Evolutionary conservation across 75 land plant species (phyloP).

Genomic region (Azolla pinnata): DNA sequence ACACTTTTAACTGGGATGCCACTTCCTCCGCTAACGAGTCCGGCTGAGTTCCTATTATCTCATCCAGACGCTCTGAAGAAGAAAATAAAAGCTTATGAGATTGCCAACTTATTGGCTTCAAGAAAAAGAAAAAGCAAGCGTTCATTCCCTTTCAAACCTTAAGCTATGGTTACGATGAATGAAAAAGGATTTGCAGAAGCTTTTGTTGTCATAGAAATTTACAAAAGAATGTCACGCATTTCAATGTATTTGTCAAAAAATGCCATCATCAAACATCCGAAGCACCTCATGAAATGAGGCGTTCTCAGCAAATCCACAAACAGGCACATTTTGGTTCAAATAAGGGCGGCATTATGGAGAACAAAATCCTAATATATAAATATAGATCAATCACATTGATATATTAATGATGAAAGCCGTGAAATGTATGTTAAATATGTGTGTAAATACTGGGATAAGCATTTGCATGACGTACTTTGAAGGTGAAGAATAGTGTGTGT

Average conservation of each 20-base stretch:
- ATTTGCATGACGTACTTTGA: neutral
- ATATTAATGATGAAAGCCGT: neutral
- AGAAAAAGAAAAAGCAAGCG: neutral
- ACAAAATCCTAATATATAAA: too few relatives aligned
- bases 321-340: too few relatives aligned
- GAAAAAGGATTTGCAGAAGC: neutral
- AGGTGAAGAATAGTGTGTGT: conserved; percentile 7
- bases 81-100: neutral
- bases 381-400: too few relatives aligned
- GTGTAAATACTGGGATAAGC: neutral
- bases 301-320: neutral
- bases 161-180: neutral
- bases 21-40: conserved; percentile 2
- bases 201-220: too few relatives aligned
- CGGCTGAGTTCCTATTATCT: neutral
- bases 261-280: neutral
- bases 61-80: conserved; percentile 4
- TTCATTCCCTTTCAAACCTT: neutral
- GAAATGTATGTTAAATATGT: neutral
- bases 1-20: conserved; percentile 2
- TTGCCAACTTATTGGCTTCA: neutral
- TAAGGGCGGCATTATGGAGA: too few relatives aligned
- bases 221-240: neutral
- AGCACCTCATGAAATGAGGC: neutral
- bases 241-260: neutral